Base-by-base conservation (phyloP, 352 stramenopile species). In the Phytopythium mirpurense region DNA sequence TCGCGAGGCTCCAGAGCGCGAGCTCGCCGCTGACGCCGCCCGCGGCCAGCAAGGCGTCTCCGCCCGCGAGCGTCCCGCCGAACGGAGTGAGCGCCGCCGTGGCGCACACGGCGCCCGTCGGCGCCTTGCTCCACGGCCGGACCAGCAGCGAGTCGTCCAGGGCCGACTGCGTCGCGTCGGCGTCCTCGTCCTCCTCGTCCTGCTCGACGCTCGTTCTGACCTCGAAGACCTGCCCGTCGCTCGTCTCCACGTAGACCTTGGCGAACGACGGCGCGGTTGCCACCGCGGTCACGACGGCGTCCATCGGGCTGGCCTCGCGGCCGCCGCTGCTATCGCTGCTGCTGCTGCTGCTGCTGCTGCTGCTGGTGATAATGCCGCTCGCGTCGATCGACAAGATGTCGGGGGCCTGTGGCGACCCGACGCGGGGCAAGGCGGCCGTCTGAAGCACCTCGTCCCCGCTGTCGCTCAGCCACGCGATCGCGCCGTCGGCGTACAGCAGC, bases 241-340 rank as follows among this genome's bases (percentile, higher is more conserved):
- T 80, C 12, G 74, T 82, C 6, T 72, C 73, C n/a, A 88, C 65
- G 51, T 80, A 87, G 0, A 81, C 60, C 54, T 83, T 83, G 9
- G 69, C 65, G 54, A 71, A 77, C 18, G 66, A 79, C 5, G 82
- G 82, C 6, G 78, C 80, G 15, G 67, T 43, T 2, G 72, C 47
- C 38, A 92, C 59, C 41, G 70, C 65, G 2, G 66, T 66, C 18
- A 85, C 51, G 19, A 73, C 40, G 11, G 43, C 41, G 3, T 27
- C 19, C 1, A 58, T 12, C 9, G 23, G 29, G 29, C 19, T 45
- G 6, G 19, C 21, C 16, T 51, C 47, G 8, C 26, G 29, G 15
- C 35, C 32, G 11, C 36, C 18, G 18, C 27, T 24, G 2, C n/a
- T n/a, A n/a, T n/a, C n/a, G n/a, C n/a, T n/a, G n/a, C n/a, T n/a